Evolutionary conservation across 1,284 basidiomycete species (phyloP), one percentile per base, ranked within the genome.

Genomic region (Somion occarium): DNA sequence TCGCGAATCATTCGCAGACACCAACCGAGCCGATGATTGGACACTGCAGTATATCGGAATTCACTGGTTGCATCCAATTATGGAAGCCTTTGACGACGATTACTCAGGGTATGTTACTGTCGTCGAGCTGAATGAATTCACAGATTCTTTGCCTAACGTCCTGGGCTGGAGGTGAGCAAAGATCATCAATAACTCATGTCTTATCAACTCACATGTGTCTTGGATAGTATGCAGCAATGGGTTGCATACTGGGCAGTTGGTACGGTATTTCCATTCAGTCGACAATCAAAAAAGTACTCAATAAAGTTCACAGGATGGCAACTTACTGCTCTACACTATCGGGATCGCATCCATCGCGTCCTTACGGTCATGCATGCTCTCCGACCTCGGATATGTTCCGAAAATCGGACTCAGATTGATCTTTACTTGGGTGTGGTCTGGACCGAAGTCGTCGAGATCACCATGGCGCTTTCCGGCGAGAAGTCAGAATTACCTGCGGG

Each of bases 11-110:
- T n/a, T n/a, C n/a, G n/a, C n/a, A n/a, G n/a, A n/a, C n/a, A n/a
- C n/a, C n/a, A n/a, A n/a, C n/a, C n/a, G n/a, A n/a, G n/a, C n/a
- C n/a, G 70, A 73, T 46, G 49, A 52, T 0, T 78, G 75, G 76
- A 68, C 75, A 0, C 54, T 74, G 12, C 62, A 68, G 3, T 73
- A 71, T 53, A 67, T 79, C 49, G 72, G 69, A 44, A 59, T 71
- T 4, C 62, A 64, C n/a, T 69, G 71, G 44, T 56, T 76, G 9
- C 75, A 74, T 49, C 66, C 69, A 2, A 69, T 77, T 48, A 53
- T 64, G 3, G 75, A 79, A 53, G 75, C 74, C 0, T 66, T 78
- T 22, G 76, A 78, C 49, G 73, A 75, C 39, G 77, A 79, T 50
- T 70, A 69, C 0, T 75, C 74, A 0, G 74, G 76, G 0, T 78